Base-by-base conservation (phyloP, 2,329 filamentous ascomycete genomes). In the Blastomyces silverae region DNA sequence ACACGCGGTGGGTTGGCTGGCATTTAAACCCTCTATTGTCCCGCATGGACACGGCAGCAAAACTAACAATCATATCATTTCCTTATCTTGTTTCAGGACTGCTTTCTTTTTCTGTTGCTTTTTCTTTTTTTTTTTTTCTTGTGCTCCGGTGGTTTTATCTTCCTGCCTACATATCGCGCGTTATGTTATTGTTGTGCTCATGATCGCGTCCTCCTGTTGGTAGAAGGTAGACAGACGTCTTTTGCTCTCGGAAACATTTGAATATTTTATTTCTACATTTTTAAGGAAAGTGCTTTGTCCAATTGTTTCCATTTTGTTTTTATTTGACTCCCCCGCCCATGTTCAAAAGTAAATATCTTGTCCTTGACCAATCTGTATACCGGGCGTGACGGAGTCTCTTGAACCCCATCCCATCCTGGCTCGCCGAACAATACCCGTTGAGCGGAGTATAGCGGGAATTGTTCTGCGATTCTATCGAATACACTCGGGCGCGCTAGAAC, bases 321-420 rank as follows among this genome's bases (percentile, higher is more conserved):
- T 10, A 37, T 37, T 37, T 10, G 8, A 8, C 34, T 7, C 34
- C 31, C 34, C 50, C 25, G 17, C 20, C 60, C 31, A 53, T 44
- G 50, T 53, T n/a, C 39, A 55, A 53, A 39, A 15, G 22, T n/a
- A 10, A 55, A 25, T 11, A 37, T 25, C 17, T 62, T 25, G n/a
- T 25, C 31, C 4, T 44, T 1, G 46, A 17, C 44, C 28, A 52
- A 20, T 8, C 42, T 60, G 22, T 59, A 11, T 22, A 20, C n/a
- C n/a, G 37, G 37, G n/a, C 57, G 39, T 59, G 34, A 59, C 57
- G 39, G n/a, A 22, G 13, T 59, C 22, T 46, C n/a, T n/a, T n/a
- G n/a, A n/a, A n/a, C n/a, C n/a, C n/a, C n/a, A n/a, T n/a, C n/a
- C n/a, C n/a, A 25, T 37, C 57, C 3, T 44, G 17, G 20, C 15